phyloP scores from a whole-genome alignment of 306 rosid species.

The Echinosophora koreensis region DNA sequence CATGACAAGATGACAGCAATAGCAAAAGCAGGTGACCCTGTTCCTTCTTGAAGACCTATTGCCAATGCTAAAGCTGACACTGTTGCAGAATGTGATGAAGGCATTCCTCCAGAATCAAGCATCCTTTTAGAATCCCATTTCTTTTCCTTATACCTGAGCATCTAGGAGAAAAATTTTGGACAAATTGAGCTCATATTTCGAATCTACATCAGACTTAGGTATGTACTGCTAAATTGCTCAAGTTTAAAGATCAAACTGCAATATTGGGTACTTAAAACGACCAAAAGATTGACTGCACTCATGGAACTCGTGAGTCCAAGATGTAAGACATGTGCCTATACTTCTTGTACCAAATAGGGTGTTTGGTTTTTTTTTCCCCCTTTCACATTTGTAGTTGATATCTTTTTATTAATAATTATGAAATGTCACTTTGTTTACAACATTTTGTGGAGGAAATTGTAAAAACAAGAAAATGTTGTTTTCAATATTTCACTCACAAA shows the following conservation, averaged over 20 bases:
- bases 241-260: slow-evolving; percentile 21
- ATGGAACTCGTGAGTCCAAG: slow-evolving; percentile 1
- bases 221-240: slow-evolving; percentile 10
- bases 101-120: slow-evolving; percentile 94
- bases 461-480: too few species aligned
- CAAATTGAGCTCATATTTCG: slow-evolving; percentile 41
- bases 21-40: slow-evolving; percentile 80
- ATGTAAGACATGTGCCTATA: neutral
- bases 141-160: slow-evolving; percentile 83
- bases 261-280: neutral
- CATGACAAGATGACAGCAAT: slow-evolving; percentile 79
- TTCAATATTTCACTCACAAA: too few species aligned
- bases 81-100: slow-evolving; percentile 92
- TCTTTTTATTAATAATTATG: too few species aligned
- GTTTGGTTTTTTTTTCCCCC: neutral
- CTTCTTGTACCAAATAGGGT: neutral
- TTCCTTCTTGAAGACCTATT: slow-evolving; percentile 76
- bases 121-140: slow-evolving; percentile 91
- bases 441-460: too few species aligned
- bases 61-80: slow-evolving; percentile 81
- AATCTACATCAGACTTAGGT: neutral
- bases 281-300: neutral
- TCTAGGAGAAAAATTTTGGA: slow-evolving; percentile 51
- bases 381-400: neutral
- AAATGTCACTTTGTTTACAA: too few species aligned